Conservation (phyloP, 768 basidiomycete genomes). For the Glaciozyma martinii region DNA sequence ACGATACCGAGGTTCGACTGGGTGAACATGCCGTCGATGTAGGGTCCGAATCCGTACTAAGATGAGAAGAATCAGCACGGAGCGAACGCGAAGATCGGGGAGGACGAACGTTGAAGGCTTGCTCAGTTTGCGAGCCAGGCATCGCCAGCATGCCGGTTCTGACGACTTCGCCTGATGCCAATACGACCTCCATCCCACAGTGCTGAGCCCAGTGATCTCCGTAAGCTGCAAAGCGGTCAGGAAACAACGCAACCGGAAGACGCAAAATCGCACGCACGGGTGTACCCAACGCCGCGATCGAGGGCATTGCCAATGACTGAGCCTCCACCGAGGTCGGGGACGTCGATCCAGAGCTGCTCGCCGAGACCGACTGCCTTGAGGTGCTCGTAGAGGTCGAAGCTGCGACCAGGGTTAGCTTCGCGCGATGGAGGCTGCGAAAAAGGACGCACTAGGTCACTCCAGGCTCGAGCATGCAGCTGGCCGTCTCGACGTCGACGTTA, state of each 20-base stretch:
- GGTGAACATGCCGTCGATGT: slow-evolving; percentile 30
- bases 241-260: not conserved
- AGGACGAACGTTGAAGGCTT: not conserved
- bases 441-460: slow-evolving; percentile 24
- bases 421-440: too few relatives aligned
- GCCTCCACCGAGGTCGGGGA: slow-evolving; percentile 27
- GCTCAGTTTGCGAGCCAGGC: not conserved
- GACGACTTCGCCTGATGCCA: slow-evolving; percentile 28
- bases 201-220: slow-evolving; percentile 26
- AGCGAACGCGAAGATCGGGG: too few relatives aligned
- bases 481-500: slow-evolving; percentile 19
- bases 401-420: not conserved
- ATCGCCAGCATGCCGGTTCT: slow-evolving; percentile 28
- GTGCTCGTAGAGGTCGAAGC: slow-evolving; percentile 23
- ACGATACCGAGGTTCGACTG: slow-evolving; percentile 22
- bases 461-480: slow-evolving; percentile 24
- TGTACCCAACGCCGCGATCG: slow-evolving; percentile 12
- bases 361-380: slow-evolving; percentile 16
- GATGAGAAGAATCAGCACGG: too few relatives aligned
- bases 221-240: not conserved
- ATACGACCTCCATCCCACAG: slow-evolving; percentile 31
- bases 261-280: not conserved
- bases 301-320: slow-evolving; percentile 20
- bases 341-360: slow-evolving; percentile 17
- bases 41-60: slow-evolving; percentile 28